Conservation (phyloP, 139 green algal species). For the Micractinium conductrix region DNA sequence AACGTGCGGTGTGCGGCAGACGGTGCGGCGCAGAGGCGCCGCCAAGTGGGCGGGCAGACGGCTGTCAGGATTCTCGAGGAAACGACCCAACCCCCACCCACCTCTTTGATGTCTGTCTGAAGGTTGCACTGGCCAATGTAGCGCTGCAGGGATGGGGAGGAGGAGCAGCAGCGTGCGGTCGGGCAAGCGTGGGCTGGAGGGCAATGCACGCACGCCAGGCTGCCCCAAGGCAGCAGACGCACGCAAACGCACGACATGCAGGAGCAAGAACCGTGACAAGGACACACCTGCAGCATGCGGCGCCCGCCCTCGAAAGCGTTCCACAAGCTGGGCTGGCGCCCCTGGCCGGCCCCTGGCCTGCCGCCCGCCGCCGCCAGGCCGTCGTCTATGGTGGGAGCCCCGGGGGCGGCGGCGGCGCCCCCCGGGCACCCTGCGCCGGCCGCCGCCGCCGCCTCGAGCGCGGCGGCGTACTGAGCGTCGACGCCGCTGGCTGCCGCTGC, state of each 20-base stretch:
- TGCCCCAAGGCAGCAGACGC: background rate
- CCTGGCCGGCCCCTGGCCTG: background rate
- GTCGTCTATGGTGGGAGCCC: background rate
- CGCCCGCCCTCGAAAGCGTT: slow-evolving; percentile 23
- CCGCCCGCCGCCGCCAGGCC: background rate
- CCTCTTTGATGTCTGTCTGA: slow-evolving; percentile 93
- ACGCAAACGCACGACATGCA: background rate
- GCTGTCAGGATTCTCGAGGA: no score
- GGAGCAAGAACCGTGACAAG: background rate
- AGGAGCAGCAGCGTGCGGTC: no score
- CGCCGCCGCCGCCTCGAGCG: slow-evolving; percentile 16
- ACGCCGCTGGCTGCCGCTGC: slow-evolving; percentile 10
- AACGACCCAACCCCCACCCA: no score
- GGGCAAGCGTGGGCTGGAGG: no score
- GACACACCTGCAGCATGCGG: slow-evolving; percentile 20
- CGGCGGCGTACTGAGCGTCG: slow-evolving; percentile 11
- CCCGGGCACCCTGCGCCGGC: background rate
- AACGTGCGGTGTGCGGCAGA: no score
- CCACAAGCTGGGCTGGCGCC: slow-evolving; percentile 23
- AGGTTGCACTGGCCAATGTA: slow-evolving; percentile 64
- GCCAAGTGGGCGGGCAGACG: no score
- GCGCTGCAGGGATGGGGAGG: no score
- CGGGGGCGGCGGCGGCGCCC: background rate
- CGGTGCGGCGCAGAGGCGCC: no score
- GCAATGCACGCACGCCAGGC: background rate